phyloP scores from a whole-genome alignment of 2,329 filamentous ascomycete genomes.

The Aureobasidium sp. region DNA sequence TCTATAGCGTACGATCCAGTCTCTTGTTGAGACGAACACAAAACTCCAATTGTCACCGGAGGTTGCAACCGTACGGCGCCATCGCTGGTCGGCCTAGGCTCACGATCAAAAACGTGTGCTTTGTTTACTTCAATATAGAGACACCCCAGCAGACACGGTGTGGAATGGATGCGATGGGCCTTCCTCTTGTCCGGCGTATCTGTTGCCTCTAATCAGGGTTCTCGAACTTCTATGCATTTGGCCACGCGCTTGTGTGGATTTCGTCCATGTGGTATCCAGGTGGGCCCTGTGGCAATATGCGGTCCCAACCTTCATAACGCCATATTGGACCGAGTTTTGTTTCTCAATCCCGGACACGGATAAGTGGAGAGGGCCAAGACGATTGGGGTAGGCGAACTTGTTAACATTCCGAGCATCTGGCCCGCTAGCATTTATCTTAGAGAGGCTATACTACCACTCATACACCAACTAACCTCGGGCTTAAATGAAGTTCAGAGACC shows the following conservation, averaged over 20 bases:
- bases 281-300: neutral
- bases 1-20: neutral
- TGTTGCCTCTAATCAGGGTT: neutral
- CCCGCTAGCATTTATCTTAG: neutral
- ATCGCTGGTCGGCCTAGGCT: neutral
- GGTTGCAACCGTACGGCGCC: neutral
- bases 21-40: neutral
- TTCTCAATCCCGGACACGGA: neutral
- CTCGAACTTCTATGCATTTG: neutral
- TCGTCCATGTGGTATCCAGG: neutral
- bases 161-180: neutral
- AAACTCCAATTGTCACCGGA: neutral
- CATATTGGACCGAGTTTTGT: constrained; percentile 8
- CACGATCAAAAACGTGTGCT: neutral
- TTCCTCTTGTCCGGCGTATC: neutral
- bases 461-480: neutral
- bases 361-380: neutral
- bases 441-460: neutral
- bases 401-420: constrained; percentile 3
- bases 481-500: neutral
- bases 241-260: neutral
- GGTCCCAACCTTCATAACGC: neutral
- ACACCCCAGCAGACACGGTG: neutral
- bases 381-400: neutral
- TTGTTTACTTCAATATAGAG: neutral